Base-by-base conservation (phyloP, 2,329 filamentous ascomycete genomes). In the Scortechinia acanthostroma region DNA sequence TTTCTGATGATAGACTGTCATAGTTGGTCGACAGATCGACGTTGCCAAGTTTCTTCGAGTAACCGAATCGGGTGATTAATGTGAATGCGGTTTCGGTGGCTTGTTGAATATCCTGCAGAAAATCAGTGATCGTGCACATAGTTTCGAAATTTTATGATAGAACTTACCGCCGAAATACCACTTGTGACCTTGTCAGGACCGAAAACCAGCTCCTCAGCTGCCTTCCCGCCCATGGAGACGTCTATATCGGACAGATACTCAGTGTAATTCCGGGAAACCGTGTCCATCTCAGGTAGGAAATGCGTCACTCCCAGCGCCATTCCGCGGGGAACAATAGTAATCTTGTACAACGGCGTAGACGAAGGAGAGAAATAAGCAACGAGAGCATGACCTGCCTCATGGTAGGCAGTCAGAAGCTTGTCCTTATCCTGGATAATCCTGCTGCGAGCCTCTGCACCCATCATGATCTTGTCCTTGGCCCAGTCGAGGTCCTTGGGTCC, bases 381-480 rank as follows among this genome's bases (percentile, higher is more conserved):
- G 15, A 98, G 77, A 5, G 93, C 90, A 63, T 98, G 93, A 2
- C 93, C 93, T 46, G 91, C 94, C 68, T 98, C 93, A 58, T 95
- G 90, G 58, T 95, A 95, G 1, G 90, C 90, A n/a, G 91, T 95
- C 74, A 90, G 84, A 54, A 93, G 78, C 70, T 94, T 97, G 68
- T 98, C 93, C 68, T 95, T 90, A 51, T 91, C 81, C 37, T 86
- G 87, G 46, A 98, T 91, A 46, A 96, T 78, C 66, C 91, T 89
- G 53, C 85, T 95, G 61, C 83, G 87, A 59, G 85, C 82, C 68
- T 98, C 93, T 2, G 91, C 88, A 28, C 93, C 93, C 89, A 98
- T 95, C 62, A 95, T 85, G 45, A 98, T 88, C 68, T 93, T 93
- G 70, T 98, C 93, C 66, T 95, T 97, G 47, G 93, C 93, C 91